Conservation (phyloP, 129 eudicot genomes). For the Deinandra increscens region DNA sequence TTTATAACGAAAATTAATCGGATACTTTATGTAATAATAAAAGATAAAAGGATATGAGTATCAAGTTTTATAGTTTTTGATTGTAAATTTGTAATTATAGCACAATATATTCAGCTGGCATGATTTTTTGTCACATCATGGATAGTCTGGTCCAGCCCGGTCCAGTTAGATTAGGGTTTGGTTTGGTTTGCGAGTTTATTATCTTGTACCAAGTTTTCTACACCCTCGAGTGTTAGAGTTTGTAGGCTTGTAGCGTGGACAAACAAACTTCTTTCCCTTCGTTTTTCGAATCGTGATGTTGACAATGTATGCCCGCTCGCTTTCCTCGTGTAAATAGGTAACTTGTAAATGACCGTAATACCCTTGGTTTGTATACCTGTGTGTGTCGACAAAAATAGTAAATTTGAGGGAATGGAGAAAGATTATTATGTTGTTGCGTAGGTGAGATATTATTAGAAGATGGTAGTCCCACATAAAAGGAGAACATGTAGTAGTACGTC, state of each 20-base stretch:
- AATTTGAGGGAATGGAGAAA: constrained; percentile 17
- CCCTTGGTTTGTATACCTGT: not conserved
- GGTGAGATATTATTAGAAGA: constrained; percentile 13
- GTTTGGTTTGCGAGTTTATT: not conserved
- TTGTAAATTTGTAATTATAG: too few relatives aligned
- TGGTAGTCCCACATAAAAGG: constrained; percentile 19
- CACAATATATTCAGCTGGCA: too few relatives aligned
- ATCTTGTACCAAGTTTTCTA: not conserved
- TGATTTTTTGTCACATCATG: too few relatives aligned
- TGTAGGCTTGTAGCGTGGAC: not conserved
- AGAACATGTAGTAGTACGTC: constrained; percentile 24
- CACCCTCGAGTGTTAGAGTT: too few relatives aligned
- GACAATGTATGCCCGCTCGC: too few relatives aligned
- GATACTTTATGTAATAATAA: too few relatives aligned
- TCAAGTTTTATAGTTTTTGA: not conserved
- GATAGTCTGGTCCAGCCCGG: not conserved
- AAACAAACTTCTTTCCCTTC: not conserved
- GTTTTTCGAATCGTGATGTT: too few relatives aligned
- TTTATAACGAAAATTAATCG: too few relatives aligned
- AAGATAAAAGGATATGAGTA: not conserved
- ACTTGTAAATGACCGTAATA: not conserved
- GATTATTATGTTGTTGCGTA: not conserved
- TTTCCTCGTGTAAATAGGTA: not conserved
- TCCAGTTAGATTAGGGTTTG: not conserved
- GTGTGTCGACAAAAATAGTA: not conserved